phyloP scores from a whole-genome alignment of 78 protist genomes.

The Pelomyxa schiedti region DNA sequence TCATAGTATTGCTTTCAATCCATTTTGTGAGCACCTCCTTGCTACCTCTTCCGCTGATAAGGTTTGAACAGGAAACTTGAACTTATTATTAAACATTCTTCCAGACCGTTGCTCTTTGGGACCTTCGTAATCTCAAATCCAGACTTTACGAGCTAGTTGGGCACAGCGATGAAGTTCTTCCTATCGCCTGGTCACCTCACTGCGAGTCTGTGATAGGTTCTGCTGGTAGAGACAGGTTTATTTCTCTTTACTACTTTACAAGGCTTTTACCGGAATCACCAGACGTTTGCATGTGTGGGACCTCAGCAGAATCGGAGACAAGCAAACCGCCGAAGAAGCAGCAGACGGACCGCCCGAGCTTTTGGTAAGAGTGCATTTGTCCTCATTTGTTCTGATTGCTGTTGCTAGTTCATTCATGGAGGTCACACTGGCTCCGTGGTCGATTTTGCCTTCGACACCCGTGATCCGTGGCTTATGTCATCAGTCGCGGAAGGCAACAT shows the following conservation, averaged over 20 bases:
- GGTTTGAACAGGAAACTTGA: background rate
- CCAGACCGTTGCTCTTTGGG: conserved; percentile 83
- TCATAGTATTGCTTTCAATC: conserved; percentile 80
- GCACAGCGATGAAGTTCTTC: conserved; percentile 62
- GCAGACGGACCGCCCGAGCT: conserved; percentile 94
- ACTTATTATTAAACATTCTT: background rate
- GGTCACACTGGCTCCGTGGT: conserved; percentile 86
- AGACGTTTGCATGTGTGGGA: conserved; percentile 87
- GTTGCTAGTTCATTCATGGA: conserved; percentile 79
- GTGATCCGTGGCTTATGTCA: conserved; percentile 79
- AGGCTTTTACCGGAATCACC: too few relatives aligned
- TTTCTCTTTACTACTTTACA: too few relatives aligned
- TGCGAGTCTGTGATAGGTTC: conserved; percentile 76
- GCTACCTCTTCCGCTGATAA: conserved; percentile 83
- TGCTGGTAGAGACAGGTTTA: conserved; percentile 69
- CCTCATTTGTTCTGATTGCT: background rate
- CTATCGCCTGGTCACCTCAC: conserved; percentile 76
- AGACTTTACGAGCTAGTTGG: conserved; percentile 54
- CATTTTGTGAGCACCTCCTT: conserved; percentile 64
- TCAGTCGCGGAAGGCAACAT: conserved; percentile 88
- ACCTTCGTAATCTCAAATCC: conserved; percentile 62
- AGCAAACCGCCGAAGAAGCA: conserved; percentile 84
- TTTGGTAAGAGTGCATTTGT: conserved; percentile 2
- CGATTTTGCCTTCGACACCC: conserved; percentile 83
- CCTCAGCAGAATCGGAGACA: conserved; percentile 71